phyloP scores from a whole-genome alignment of 2,329 filamentous ascomycete species.

The Nakataea oryzae region DNA sequence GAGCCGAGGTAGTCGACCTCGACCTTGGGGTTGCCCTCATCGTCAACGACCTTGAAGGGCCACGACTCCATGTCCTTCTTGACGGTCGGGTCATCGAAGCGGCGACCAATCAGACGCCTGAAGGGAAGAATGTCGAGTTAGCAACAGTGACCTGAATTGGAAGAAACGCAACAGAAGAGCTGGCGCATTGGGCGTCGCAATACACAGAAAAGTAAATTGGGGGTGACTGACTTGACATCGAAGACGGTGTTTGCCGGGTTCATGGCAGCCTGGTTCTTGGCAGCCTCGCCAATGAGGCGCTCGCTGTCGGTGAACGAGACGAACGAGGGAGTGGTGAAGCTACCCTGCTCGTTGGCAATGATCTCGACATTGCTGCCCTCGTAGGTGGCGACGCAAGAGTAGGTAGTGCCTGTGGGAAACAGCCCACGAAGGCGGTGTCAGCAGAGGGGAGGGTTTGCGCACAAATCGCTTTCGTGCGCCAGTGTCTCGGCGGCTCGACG shows the following conservation, averaged over 20 bases:
- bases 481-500: slow-evolving; percentile 22
- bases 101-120: slow-evolving; percentile 94
- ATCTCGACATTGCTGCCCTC: slow-evolving; percentile 99
- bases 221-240: slow-evolving; percentile 79
- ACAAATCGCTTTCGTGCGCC: slow-evolving; percentile 6
- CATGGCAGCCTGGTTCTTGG: slow-evolving; percentile 99
- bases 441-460: slow-evolving; percentile 7
- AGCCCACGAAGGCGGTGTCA: slow-evolving; percentile 2
- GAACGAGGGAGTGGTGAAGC: slow-evolving; percentile 97
- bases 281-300: slow-evolving; percentile 97
- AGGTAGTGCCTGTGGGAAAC: slow-evolving; percentile 74
- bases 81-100: slow-evolving; percentile 89
- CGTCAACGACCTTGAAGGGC: slow-evolving; percentile 97
- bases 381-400: slow-evolving; percentile 99
- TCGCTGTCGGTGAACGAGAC: slow-evolving; percentile 98
- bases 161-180: not conserved
- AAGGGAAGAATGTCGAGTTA: slow-evolving; percentile 5
- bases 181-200: not conserved
- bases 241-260: slow-evolving; percentile 98
- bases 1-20: slow-evolving; percentile 93
- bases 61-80: slow-evolving; percentile 99
- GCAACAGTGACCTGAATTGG: not conserved
- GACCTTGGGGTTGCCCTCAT: slow-evolving; percentile 79
- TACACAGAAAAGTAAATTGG: not conserved
- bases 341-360: slow-evolving; percentile 99